phyloP scores from a whole-genome alignment of 441 rosid genomes.

The Breynia disticha region DNA sequence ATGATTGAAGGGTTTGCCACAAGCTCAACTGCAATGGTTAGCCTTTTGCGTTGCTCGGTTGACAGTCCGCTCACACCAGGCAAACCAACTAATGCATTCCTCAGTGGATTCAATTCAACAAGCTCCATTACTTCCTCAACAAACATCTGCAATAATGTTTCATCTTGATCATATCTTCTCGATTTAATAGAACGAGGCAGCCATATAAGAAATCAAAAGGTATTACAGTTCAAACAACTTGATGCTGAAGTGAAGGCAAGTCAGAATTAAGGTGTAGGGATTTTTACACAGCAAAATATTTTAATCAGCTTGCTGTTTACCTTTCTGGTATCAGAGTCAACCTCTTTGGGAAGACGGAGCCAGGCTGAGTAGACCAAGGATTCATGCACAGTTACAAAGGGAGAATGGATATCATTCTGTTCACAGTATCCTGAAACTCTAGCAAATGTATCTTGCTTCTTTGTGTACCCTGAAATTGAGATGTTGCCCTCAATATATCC shows the following conservation, averaged over 20 bases:
- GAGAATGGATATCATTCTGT: conserved; percentile 43
- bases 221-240: too few relatives aligned
- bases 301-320: conserved; percentile 9
- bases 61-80: conserved; percentile 77
- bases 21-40: conserved; percentile 70
- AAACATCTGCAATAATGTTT: conserved; percentile 35
- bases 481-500: conserved; percentile 38
- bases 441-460: conserved; percentile 44
- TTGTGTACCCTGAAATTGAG: conserved; percentile 36
- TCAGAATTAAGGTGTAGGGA: too few relatives aligned
- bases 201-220: too few relatives aligned
- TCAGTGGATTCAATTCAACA: conserved; percentile 44
- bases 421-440: conserved; percentile 44
- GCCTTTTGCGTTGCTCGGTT: conserved; percentile 70
- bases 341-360: conserved; percentile 37
- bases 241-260: too few relatives aligned
- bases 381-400: conserved; percentile 39
- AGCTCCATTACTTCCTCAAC: conserved; percentile 74
- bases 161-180: too few relatives aligned
- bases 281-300: too few relatives aligned
- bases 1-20: conserved; percentile 77
- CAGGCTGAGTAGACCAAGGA: conserved; percentile 44
- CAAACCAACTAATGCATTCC: conserved; percentile 52
- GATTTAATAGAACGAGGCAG: too few relatives aligned
- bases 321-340: conserved; percentile 31